Base-by-base conservation (phyloP, 805 yeast genomes). In the Metschnikowia kunwiensis region DNA sequence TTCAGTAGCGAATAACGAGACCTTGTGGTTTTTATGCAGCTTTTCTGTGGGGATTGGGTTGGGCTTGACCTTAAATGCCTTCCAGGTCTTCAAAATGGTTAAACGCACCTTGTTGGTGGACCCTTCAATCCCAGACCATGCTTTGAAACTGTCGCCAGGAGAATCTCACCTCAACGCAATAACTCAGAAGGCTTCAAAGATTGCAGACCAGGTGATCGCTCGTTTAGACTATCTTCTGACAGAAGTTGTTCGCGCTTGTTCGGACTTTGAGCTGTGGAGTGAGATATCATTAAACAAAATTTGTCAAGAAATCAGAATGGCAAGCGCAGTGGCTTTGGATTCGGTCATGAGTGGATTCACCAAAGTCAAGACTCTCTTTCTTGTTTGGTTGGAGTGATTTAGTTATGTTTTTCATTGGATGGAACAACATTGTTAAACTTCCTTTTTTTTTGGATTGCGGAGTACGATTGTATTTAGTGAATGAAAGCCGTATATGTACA, bases 41-140 rank as follows among this genome's bases (percentile, higher is more conserved):
- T 64, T 66, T 40, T 47, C 65, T 1, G 19, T 65, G 15, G 71
- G 71, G 1, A 48, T 65, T 23, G 67, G 70, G 1, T 47, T 67
- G 13, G 71, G 72, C 2, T 38, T 43, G 7, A 21, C 47, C 2
- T 18, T 45, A 17, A 37, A 60, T 7, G 41, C 63, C 11, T 44
- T 55, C 5, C 49, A 51, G 7, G 27, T 49, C 4, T 25, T 47
- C 27, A 27, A 26, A n/a, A 15, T 32, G 7, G n/a, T 32, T 7
- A 28, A 31, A 23, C 22, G 34, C 15, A 12, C 31, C 12, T 17
- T 37, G 26, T 37, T 36, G 11, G 11, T 36, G 13, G 17, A 22
- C 5, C 7, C 22, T 3, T 14, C 36, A 13, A 3, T 28, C 5
- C 28, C 30, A 3, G 26, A 31, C n/a, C 15, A n/a, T 11, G 19